Conservation (phyloP, 2,329 filamentous ascomycete genomes). For the Parafenestella ontariensis region DNA sequence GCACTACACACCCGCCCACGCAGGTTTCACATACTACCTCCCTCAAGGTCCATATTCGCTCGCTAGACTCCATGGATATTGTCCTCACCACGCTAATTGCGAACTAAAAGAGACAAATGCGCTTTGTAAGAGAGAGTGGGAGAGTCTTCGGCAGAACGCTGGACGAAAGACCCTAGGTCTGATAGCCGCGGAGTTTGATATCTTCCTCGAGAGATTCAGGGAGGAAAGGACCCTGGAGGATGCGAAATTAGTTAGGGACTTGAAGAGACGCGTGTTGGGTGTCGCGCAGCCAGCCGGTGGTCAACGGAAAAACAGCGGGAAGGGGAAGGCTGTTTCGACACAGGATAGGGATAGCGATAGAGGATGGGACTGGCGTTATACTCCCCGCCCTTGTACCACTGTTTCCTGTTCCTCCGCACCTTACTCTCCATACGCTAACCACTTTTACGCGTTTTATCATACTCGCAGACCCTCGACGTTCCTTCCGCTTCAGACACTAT, state of each 20-base stretch:
- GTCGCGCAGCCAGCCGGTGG: neutral
- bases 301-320: neutral
- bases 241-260: slow-evolving; percentile 13
- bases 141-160: slow-evolving; percentile 41
- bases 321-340: neutral
- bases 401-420: slow-evolving; percentile 18
- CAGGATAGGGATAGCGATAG: slow-evolving; percentile 10
- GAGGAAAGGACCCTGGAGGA: slow-evolving; percentile 19
- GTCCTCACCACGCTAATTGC: slow-evolving; percentile 33
- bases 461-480: slow-evolving; percentile 21
- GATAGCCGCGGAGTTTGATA: slow-evolving; percentile 39
- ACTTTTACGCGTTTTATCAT: slow-evolving; percentile 34
- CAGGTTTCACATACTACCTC: slow-evolving; percentile 38
- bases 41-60: slow-evolving; percentile 38
- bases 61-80: slow-evolving; percentile 34
- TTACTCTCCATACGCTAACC: slow-evolving; percentile 37
- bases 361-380: slow-evolving; percentile 42
- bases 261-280: slow-evolving; percentile 23
- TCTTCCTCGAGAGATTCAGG: slow-evolving; percentile 22
- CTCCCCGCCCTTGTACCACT: slow-evolving; percentile 33
- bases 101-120: slow-evolving; percentile 37
- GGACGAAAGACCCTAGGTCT: slow-evolving; percentile 40
- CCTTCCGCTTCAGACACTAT: slow-evolving; percentile 29
- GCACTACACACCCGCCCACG: slow-evolving; percentile 31
- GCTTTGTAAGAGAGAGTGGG: slow-evolving; percentile 34